Conservation (phyloP, 352 stramenopile species). For the Globisporangium emineosum region DNA sequence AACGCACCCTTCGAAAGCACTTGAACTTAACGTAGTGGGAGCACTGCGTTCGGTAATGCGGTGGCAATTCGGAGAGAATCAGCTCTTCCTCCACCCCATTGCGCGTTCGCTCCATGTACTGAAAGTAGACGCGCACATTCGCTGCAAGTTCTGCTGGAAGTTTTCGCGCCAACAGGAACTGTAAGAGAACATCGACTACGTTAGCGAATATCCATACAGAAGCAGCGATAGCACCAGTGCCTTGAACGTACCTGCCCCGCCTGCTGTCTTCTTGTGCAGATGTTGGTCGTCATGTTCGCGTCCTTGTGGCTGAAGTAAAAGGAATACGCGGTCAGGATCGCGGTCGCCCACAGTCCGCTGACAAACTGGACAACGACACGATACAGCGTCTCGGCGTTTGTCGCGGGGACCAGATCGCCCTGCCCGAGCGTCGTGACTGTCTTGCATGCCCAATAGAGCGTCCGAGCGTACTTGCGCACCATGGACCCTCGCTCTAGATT, state of each 20-base stretch:
- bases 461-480: conserved; percentile 51
- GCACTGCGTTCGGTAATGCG: conserved; percentile 50
- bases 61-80: conserved; percentile 39
- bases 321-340: conserved; percentile 63
- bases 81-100: conserved; percentile 52
- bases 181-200: not conserved
- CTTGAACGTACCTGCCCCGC: conserved; percentile 28
- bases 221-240: too few relatives aligned
- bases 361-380: conserved; percentile 59
- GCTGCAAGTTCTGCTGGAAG: conserved; percentile 25
- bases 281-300: conserved; percentile 49
- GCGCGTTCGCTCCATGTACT: conserved; percentile 72
- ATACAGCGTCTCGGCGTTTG: conserved; percentile 50
- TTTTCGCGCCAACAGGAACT: conserved; percentile 49
- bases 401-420: conserved; percentile 61
- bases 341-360: conserved; percentile 62
- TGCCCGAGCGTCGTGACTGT: conserved; percentile 69
- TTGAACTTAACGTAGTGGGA: conserved; percentile 53
- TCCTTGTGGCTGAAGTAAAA: conserved; percentile 77
- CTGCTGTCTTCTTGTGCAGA: conserved; percentile 63
- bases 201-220: not conserved
- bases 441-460: conserved; percentile 72
- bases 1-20: conserved; percentile 28
- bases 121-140: conserved; percentile 53
- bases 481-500: conserved; percentile 41